Evolutionary conservation across 2,329 filamentous ascomycete genomes (phyloP).

Genomic region (Huntiella savannae): DNA sequence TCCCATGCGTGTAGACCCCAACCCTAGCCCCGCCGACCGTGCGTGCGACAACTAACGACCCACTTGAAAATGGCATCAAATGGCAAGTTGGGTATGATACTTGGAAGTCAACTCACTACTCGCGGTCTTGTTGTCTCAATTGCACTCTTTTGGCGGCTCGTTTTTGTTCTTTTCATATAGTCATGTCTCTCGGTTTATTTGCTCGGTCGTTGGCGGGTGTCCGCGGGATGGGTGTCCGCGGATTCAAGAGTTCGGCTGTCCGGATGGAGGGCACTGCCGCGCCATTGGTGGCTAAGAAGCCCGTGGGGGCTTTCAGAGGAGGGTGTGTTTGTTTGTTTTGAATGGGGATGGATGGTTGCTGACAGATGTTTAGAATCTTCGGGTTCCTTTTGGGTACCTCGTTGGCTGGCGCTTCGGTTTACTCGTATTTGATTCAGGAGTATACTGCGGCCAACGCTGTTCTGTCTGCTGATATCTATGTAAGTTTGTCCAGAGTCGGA

Average conservation of each 20-base stretch:
- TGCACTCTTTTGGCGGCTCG: no score
- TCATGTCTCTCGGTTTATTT: no score
- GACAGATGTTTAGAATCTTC: slow-evolving; percentile 44
- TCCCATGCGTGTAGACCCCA: no score
- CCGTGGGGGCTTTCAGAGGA: slow-evolving; percentile 41
- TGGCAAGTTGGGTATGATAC: no score
- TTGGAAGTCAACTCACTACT: no score
- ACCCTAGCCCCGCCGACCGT: no score
- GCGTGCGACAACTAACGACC: no score
- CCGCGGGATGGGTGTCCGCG: no score
- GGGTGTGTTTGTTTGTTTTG: slow-evolving; percentile 27
- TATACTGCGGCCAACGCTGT: slow-evolving; percentile 89
- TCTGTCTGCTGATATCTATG: slow-evolving; percentile 23
- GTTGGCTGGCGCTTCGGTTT: slow-evolving; percentile 60
- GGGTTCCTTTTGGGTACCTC: slow-evolving; percentile 79
- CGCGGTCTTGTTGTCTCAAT: no score
- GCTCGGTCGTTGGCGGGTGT: no score
- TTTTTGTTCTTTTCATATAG: no score
- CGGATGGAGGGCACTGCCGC: slow-evolving; percentile 23
- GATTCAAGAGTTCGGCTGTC: slow-evolving; percentile 33
- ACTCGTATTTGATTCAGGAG: slow-evolving; percentile 83
- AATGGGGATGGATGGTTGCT: slow-evolving; percentile 2
- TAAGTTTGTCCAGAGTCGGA: not conserved
- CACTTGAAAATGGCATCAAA: no score
- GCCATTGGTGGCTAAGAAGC: slow-evolving; percentile 36